phyloP scores from a whole-genome alignment of 176 grass and related monocot genomes.

The Cenchrus fungigraminus region DNA sequence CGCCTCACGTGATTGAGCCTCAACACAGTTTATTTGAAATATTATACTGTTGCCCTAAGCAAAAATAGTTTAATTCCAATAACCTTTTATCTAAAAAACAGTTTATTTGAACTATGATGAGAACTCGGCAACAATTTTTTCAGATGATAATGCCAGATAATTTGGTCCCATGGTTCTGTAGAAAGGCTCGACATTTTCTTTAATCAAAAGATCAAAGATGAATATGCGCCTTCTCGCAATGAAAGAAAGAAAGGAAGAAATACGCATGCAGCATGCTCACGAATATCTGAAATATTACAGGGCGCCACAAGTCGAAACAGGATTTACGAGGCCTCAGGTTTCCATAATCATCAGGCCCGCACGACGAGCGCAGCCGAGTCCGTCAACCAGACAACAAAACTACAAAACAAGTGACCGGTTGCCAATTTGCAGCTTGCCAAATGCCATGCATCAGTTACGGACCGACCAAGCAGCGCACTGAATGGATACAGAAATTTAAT shows the following conservation, averaged over 20 bases:
- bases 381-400: not conserved
- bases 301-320: not conserved
- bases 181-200: no score
- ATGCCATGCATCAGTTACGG: not conserved
- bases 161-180: no score
- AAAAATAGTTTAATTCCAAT: no score
- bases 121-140: not conserved
- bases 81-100: no score
- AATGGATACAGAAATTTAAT: not conserved
- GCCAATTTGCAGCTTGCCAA: not conserved
- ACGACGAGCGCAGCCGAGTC: not conserved
- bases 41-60: not conserved
- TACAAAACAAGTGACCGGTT: not conserved
- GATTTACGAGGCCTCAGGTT: not conserved
- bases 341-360: not conserved
- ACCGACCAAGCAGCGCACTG: not conserved
- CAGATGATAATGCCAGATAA: no score
- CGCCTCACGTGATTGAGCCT: not conserved
- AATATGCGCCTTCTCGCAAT: not conserved
- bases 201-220: not conserved
- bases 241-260: no score
- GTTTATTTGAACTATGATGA: not conserved
- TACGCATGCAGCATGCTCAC: not conserved
- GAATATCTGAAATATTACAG: not conserved
- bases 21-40: not conserved